Base-by-base conservation (phyloP, 176 grass and related monocot genomes). In the Lolium rigidum region DNA sequence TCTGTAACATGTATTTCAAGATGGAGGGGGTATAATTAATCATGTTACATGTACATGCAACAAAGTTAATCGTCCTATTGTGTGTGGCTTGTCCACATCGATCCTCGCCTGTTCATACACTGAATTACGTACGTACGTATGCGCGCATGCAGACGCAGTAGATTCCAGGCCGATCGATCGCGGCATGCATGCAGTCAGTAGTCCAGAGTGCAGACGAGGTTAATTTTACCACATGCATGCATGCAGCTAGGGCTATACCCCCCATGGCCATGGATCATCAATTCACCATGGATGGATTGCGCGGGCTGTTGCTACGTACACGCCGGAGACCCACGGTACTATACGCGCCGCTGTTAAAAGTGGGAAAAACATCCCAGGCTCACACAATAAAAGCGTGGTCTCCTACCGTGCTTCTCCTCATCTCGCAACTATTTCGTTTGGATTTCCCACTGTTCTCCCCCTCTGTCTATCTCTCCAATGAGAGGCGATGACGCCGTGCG, bases 321-420 rank as follows among this genome's bases (percentile, higher is more conserved):
- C 82, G 70, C n/a, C n/a, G 43, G 69, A 72, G 70, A 41, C 46
- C 72, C 72, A 66, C 11, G 57, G 81, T n/a, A 54, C 70, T 73
- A 22, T 52, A 20, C 25, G 76, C 48, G 28, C 28, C 13, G 54
- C 62, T 86, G 75, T 58, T 70, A 75, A 51, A 75, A 48, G 47
- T 5, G 71, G 46, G 46, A 60, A 83, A 65, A 85, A 64, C 87
- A 75, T 37, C 22, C 48, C 60, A 44, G 47, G 70, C 70, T 74
- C 71, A 75, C 47, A 75, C 72, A 77, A 77, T 88, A 7, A 88
- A 88, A 48, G 72, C 86, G 48, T 76, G 80, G 86, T 76, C 79
- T 35, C 71, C 86, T 15, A 50, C 51, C 49, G 51, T 59, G 67
- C 31, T 54, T 83, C 69, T 37, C 35, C 16, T 18, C 31, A 12